Base-by-base conservation (phyloP, 768 basidiomycete genomes). In the Lactifluus pinguis region DNA sequence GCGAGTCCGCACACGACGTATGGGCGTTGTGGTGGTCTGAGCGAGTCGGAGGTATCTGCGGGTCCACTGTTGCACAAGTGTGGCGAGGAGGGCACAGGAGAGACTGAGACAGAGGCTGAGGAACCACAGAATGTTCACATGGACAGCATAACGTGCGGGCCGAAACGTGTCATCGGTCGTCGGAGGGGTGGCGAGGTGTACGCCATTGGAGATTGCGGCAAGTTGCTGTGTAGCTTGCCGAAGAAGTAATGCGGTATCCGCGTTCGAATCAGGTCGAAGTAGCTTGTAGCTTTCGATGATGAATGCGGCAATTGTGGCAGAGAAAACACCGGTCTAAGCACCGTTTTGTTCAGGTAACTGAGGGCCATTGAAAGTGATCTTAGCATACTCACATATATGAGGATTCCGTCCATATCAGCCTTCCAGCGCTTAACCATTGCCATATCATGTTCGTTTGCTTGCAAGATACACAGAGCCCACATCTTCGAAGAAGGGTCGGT, bases 201-300 rank as follows among this genome's bases (percentile, higher is more conserved):
- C 30, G 17, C 52, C 52, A 30, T 34, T 56, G 36, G 60, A 61
- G 47, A 55, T 55, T 5, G 19, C 36, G 30, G 39, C 30, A 13
- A 61, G 47, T 50, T 56, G 44, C 15, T 45, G 7, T 30, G 42
- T 55, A 14, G 50, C 48, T 19, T 61, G 53, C n/a, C 13, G 32
- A 36, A 61, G 60, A 32, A 36, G 32, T 1, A 2, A n/a, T 9
- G 48, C 32, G 21, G 53, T n/a, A 25, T 34, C 17, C 56, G 59
- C 60, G 17, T 19, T 13, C 3, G 45, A 10, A 61, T 61, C 53
- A 25, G 45, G 60, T 38, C 19, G 36, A 21, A 61, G 54, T 1
- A 13, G 8, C 45, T 65, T 65, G 53, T 65, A 64, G 17, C 63
- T 64, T 39, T 64, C 64, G 34, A 65, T 59, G 25, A 65, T 36